These are phyloP conservation scores for Neonectria coccinea DNA, from an alignment of 2,329 filamentous ascomycete genomes.

Conservation along the genomic window DNA sequence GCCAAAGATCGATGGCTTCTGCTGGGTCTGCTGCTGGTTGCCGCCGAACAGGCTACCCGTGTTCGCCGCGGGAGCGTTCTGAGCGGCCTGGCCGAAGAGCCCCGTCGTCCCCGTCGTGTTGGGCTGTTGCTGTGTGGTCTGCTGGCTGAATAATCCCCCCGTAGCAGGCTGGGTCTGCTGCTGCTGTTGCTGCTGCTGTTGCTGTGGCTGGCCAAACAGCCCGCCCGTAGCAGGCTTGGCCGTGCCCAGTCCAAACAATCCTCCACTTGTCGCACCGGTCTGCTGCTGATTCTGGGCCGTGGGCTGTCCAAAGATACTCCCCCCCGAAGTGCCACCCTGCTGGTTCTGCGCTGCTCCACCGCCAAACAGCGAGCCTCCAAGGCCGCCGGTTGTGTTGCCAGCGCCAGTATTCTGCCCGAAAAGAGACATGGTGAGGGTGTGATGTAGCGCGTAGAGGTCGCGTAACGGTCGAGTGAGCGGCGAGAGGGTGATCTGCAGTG, in stretches of 20 bases:
- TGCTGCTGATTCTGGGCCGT: slow-evolving; percentile 39
- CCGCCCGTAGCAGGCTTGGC: slow-evolving; percentile 41
- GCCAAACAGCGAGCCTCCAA: slow-evolving; percentile 41
- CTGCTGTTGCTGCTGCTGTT: slow-evolving; percentile 34
- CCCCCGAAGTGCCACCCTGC: slow-evolving; percentile 9
- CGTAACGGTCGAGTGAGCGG: slow-evolving; percentile 14
- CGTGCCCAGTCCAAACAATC: slow-evolving; percentile 49
- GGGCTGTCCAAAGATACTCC: slow-evolving; percentile 35
- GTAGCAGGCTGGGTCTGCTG: slow-evolving; percentile 32
- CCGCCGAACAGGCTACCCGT: slow-evolving; percentile 42
- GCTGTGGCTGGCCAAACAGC: slow-evolving; percentile 43
- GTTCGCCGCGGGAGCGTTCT: slow-evolving; percentile 30
- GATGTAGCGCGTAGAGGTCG: slow-evolving; percentile 10
- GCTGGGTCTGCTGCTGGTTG: slow-evolving; percentile 36
- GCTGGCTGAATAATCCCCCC: slow-evolving; percentile 46
- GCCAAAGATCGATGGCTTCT: slow-evolving; percentile 52
- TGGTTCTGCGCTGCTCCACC: slow-evolving; percentile 27
- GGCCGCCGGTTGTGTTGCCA: slow-evolving; percentile 37
- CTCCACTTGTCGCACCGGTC: slow-evolving; percentile 36
- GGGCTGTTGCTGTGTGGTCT: slow-evolving; percentile 32
- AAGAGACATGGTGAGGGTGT: slow-evolving; percentile 48
- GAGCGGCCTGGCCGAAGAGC: slow-evolving; percentile 47
- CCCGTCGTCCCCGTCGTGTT: slow-evolving; percentile 38
- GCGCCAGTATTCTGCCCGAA: slow-evolving; percentile 48
- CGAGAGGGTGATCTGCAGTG: slow-evolving; percentile 18